Percentiles rank a stretch among this genome's conserved stretches.
These are phyloP conservation scores for Solanum chacoense DNA, from an alignment of 305 asterid genomes.

Conservation along the genomic window DNA sequence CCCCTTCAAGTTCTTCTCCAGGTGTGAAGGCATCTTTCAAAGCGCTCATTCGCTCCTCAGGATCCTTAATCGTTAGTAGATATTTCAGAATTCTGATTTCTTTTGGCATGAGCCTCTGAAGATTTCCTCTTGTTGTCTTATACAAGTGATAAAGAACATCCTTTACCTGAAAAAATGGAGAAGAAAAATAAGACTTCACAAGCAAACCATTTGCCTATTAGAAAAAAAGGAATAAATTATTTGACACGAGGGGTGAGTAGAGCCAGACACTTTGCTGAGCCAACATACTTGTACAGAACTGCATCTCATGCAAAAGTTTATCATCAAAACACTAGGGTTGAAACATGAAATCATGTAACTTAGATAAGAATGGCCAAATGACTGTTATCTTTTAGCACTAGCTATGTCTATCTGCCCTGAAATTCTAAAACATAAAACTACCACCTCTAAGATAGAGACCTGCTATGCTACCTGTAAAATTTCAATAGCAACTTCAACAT, in stretches of 20 bases:
- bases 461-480: not conserved
- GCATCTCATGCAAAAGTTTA: not conserved
- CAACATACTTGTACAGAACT: not conserved
- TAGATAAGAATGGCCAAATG: not conserved
- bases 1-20: constrained; percentile 76
- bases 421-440: not conserved
- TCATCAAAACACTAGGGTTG: not conserved
- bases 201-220: not conserved
- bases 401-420: not conserved
- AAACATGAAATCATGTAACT: not conserved
- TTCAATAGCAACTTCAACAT: not conserved
- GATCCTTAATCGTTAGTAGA: constrained; percentile 77
- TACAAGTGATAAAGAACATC: constrained; percentile 76
- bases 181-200: not conserved
- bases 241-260: not conserved
- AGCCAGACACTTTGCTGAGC: not conserved
- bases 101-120: constrained; percentile 87
- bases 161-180: constrained; percentile 45
- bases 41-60: constrained; percentile 65
- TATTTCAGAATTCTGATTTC: constrained; percentile 83
- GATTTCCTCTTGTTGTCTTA: constrained; percentile 57
- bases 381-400: not conserved
- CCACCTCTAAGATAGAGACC: not conserved
- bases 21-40: constrained; percentile 87
- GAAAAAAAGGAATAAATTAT: not conserved